Base-by-base conservation (phyloP, 73 alveolate species). In the Paramecium caudatum region DNA sequence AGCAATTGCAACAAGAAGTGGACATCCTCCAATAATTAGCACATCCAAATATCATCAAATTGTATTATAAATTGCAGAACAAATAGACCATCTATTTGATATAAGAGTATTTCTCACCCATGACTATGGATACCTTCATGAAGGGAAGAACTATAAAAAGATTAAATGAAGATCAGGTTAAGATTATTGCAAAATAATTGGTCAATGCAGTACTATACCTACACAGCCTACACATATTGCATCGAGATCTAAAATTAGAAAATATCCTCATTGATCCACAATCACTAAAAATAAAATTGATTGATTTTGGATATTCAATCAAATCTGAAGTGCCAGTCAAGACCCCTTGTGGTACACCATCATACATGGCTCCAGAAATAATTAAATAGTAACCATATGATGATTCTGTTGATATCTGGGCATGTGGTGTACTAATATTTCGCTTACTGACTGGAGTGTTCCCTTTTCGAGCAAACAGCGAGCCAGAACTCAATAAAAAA, bases 191-290 rank as follows among this genome's bases (percentile, higher is more conserved):
- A 70, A 47, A 34, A 46, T 82, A 95, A 87, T 47, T 96, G n/a
- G 74, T 91, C 3, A 70, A 91, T 19, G 97, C 96, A 15, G 63
- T 95, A 45, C 36, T 34, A 39, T 91, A 91, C 70, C 37, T 94
- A 43, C 98, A 96, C 61, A 34, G 39, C 23, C 34, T 78, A 47
- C 80, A 93, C 43, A 78, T 94, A 1, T 50, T 86, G 45, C 98
- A 95, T 48, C 12, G 98, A 43, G 98, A 95, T 55, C 43, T 95
- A 17, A 95, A 96, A 93, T 92, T 95, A 23, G 98, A 96, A 48
- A 96, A 95, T 91, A 85, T 95, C 4, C 55, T 95, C 1, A 49
- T 96, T 23, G 96, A 93, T 25, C 55, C 78, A 25, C 36, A 82
- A 19, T 82, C 86, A 5, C 68, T 34, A 68, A 88, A 43, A 47